Conservation (phyloP, 2,329 filamentous ascomycete species). For the Nigrospora oryzae region DNA sequence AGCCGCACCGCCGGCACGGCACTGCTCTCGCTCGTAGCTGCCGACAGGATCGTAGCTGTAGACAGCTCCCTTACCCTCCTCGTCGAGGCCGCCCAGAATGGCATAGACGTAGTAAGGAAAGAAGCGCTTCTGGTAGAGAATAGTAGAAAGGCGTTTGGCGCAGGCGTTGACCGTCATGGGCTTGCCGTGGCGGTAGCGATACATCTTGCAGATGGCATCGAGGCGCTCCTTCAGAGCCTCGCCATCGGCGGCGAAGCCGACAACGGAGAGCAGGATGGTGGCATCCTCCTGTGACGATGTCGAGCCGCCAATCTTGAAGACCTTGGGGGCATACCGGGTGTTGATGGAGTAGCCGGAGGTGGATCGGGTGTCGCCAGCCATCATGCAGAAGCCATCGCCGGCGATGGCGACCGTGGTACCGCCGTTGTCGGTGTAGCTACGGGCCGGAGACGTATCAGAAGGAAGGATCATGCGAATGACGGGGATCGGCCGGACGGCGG, state of each 20-base stretch:
- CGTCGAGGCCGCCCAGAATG: slow-evolving; percentile 88
- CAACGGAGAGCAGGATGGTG: slow-evolving; percentile 83
- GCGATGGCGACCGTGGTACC: slow-evolving; percentile 93
- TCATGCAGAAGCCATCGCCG: slow-evolving; percentile 88
- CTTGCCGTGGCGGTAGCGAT: slow-evolving; percentile 96
- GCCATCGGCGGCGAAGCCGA: slow-evolving; percentile 92
- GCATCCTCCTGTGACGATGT: slow-evolving; percentile 78
- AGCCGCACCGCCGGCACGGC: slow-evolving; percentile 84
- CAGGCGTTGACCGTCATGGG: slow-evolving; percentile 90
- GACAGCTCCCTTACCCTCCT: slow-evolving; percentile 86
- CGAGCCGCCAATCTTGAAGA: slow-evolving; percentile 93
- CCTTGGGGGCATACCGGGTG: slow-evolving; percentile 87
- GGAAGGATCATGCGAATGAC: not conserved
- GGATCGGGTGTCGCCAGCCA: slow-evolving; percentile 93
- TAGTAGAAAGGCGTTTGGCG: slow-evolving; percentile 88
- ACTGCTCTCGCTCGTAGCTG: slow-evolving; percentile 95
- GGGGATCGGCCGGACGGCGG: not conserved
- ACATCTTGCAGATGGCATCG: slow-evolving; percentile 95
- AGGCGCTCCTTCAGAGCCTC: slow-evolving; percentile 89
- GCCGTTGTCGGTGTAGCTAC: slow-evolving; percentile 93
- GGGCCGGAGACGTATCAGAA: not conserved
- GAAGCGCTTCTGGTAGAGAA: slow-evolving; percentile 95
- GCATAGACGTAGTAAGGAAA: slow-evolving; percentile 98
- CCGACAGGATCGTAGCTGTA: slow-evolving; percentile 98
- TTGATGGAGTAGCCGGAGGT: slow-evolving; percentile 99